Base-by-base conservation (phyloP, 2,329 filamentous ascomycete species). In the Elsinoe perseae region DNA sequence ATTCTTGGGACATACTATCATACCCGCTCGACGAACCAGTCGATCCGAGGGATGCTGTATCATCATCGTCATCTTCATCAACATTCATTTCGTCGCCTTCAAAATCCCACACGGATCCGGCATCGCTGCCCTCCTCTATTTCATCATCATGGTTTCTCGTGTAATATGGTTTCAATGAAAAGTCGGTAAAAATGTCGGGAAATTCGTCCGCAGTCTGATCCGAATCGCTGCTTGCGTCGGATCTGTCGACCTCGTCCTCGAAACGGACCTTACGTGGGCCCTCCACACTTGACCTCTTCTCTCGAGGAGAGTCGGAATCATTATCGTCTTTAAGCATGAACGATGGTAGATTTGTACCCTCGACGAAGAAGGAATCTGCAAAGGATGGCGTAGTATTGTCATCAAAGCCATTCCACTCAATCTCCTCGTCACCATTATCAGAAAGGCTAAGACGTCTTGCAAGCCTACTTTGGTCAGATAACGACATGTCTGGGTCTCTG, bases 261-360 rank as follows among this genome's bases (percentile, higher is more conserved):
- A 70, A 70, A 10, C 68, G 67, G 10, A 70, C 68, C 27, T 63
- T 65, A 58, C 69, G 69, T 53, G 65, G 64, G 6, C 59, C 64
- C 32, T 66, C 61, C 23, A 62, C 55, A 50, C 61, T 63, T 34
- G 23, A 42, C 30, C 30, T 50, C 53, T 48, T 23, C 54, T 59
- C 38, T 44, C 53, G 23, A 30, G 32, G 14, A 30, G 28, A 52
- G 43, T 30, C 25, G 8, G 14, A 4, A 4, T 56, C 53, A 9
- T 54, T 36, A 25, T 56, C 40, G 10, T 56, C 53, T 23, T 42
- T 44, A 20, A 56, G 53, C 53, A 56, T 42, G 20, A 56, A 59
- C 40, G 52, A 61, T 28, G 57, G 54, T 21, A 20, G 38, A 10
- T 36, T 46, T n/a, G 21, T 25, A 9, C 43, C 53, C 9, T 56